Base-by-base conservation (phyloP, 768 basidiomycete genomes). In the Podaxis sp. region DNA sequence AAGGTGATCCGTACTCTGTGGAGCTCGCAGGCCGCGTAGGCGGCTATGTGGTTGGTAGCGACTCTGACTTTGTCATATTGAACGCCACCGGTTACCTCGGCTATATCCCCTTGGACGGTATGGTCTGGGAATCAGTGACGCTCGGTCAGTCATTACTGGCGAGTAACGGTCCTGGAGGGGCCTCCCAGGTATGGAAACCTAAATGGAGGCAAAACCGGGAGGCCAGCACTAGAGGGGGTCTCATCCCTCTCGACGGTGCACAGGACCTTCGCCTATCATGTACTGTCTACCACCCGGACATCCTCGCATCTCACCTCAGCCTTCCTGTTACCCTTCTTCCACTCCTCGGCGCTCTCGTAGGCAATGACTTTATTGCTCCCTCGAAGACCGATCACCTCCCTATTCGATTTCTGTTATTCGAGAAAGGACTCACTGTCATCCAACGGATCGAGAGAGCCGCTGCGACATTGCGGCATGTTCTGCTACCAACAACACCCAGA, bases 1-100 rank as follows among this genome's bases (percentile, higher is more conserved):
- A 94, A 72, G 90, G 85, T 10, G 92, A 93, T 72, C 89, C 90
- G 2, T 92, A 85, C 67, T 87, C 89, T n/a, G 91, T 94, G 4
- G 91, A 91, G 67, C 79, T 95, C 7, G 93, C 93, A 11, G 91
- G 86, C 13, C 81, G 84, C 52, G 74, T 93, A 8, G 80, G 82
- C 5, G 93, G 84, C 37, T 94, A 88, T 66, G 90, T 95, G 52
- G 80, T 87, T 0, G 90, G 88, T 22, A 86, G 80, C 63, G 93
- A 94, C 76, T 94, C 91, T 2, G 93, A 95, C 71, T 95, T 90
- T 66, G 86, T 90, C 54, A 81, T 95, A 58, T 75, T 93, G 57
- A 91, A 91, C 67, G 78, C 86, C 13, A 88, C 88, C 33, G 89
- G 86, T 11, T 93, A 94, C 72, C 78, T 76, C 53, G 93, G 93